phyloP scores from a whole-genome alignment of 306 rosid species.

The Vicia villosa region DNA sequence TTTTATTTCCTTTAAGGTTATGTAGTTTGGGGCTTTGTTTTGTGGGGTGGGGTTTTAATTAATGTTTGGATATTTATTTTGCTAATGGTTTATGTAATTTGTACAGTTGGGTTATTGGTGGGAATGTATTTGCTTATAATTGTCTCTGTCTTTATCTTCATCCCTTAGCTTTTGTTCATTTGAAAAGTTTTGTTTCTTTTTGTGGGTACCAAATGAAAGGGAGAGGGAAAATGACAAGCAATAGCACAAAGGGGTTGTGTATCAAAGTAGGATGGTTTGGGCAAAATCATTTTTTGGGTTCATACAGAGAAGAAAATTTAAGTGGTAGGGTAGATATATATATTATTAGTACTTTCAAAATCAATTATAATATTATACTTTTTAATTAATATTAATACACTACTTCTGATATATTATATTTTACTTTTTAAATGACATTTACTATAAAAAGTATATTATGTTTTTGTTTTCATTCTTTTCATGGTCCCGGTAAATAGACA shows the following conservation, averaged over 20 bases:
- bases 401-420: too few relatives aligned
- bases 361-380: too few relatives aligned
- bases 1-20: slow-evolving; percentile 42
- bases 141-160: slow-evolving; percentile 38
- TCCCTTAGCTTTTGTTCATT: slow-evolving; percentile 37
- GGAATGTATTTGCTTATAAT: slow-evolving; percentile 36
- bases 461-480: background rate
- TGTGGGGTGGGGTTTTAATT: slow-evolving; percentile 48
- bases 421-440: too few relatives aligned
- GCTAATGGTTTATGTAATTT: slow-evolving; percentile 44
- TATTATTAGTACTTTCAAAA: too few relatives aligned
- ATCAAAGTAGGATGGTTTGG: background rate
- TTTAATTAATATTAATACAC: too few relatives aligned
- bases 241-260: slow-evolving; percentile 23
- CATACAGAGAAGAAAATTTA: too few relatives aligned
- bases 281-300: too few relatives aligned
- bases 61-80: slow-evolving; percentile 45
- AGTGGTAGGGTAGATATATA: too few relatives aligned
- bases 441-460: too few relatives aligned
- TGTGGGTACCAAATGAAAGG: slow-evolving; percentile 24
- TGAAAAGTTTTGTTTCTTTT: slow-evolving; percentile 32
- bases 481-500: background rate
- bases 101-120: slow-evolving; percentile 72
- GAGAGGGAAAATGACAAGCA: slow-evolving; percentile 39
- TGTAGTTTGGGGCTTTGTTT: slow-evolving; percentile 40